phyloP scores from a whole-genome alignment of 768 basidiomycete species.

The Pleurotus sapidus region DNA sequence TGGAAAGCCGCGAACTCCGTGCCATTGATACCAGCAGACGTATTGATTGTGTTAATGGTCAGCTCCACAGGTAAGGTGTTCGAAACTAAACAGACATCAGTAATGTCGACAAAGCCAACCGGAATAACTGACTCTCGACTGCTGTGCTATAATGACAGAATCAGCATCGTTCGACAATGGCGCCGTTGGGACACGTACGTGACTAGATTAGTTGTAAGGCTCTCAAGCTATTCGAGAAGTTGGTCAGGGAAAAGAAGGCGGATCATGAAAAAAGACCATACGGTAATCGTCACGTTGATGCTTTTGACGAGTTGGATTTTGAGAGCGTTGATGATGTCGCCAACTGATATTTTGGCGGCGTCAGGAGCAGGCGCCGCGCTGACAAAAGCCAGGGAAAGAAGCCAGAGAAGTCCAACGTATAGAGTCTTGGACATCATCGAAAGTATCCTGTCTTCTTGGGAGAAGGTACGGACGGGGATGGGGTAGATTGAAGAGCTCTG shows the following conservation, averaged over 20 bases:
- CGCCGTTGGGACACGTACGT: constrained; percentile 20
- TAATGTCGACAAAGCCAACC: constrained; percentile 25
- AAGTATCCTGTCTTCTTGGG: neutral
- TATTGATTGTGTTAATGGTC: constrained; percentile 38
- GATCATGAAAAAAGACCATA: constrained; percentile 11
- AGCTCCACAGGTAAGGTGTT: constrained; percentile 43
- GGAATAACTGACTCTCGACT: neutral
- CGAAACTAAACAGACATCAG: neutral
- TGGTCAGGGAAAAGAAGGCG: neutral
- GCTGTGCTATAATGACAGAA: neutral
- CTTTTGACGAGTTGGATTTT: constrained; percentile 36
- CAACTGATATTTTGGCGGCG: constrained; percentile 23
- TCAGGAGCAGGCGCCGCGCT: constrained; percentile 15
- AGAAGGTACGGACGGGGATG: neutral
- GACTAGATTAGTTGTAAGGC: constrained; percentile 31
- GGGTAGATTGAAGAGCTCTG: neutral
- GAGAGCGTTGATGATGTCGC: constrained; percentile 38
- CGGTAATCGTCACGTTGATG: constrained; percentile 37
- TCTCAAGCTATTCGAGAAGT: constrained; percentile 26
- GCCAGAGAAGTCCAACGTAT: constrained; percentile 21
- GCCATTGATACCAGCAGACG: constrained; percentile 47
- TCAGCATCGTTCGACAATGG: neutral
- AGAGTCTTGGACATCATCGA: constrained; percentile 12
- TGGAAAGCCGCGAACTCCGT: constrained; percentile 57
- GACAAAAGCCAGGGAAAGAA: constrained; percentile 20